These are phyloP conservation scores for Bipolaris oryzae DNA, from an alignment of 2,329 filamentous ascomycete genomes.

Conservation along the genomic window DNA sequence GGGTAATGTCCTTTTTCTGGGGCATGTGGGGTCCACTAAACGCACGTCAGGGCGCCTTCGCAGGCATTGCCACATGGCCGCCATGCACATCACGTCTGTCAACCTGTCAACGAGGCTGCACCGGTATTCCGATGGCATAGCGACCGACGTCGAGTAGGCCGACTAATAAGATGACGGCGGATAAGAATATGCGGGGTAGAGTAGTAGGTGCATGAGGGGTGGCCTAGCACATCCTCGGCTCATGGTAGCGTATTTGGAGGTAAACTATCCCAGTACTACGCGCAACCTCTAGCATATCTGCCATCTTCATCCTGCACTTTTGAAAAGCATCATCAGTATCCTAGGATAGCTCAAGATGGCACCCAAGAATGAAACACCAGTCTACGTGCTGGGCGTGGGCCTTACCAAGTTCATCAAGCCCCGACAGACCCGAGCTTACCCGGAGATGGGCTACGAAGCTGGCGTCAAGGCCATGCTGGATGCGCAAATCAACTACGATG, in stretches of 20 bases:
- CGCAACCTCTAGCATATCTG: not conserved
- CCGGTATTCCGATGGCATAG: not conserved
- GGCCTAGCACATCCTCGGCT: conserved; percentile 22
- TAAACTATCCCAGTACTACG: not conserved
- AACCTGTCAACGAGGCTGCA: not conserved
- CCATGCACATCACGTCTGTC: not conserved
- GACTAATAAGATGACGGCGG: conserved; percentile 2
- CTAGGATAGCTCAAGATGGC: conserved; percentile 24
- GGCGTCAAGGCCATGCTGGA: conserved; percentile 82
- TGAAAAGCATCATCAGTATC: too few species aligned
- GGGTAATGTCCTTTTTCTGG: not conserved
- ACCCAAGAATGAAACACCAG: conserved; percentile 48
- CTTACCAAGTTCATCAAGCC: conserved; percentile 99
- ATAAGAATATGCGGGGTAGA: conserved; percentile 9
- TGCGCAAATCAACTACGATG: conserved; percentile 91
- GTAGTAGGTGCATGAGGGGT: conserved; percentile 1
- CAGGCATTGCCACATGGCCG: not conserved
- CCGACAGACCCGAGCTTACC: conserved; percentile 87
- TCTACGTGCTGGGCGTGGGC: conserved; percentile 92
- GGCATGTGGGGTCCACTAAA: not conserved
- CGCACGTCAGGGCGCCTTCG: not conserved
- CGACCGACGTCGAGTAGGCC: not conserved
- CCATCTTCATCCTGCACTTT: not conserved
- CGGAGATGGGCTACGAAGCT: conserved; percentile 89
- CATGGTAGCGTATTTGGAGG: not conserved